These are phyloP conservation scores for Pichia cabralensis DNA, from an alignment of 805 yeast species.

Conservation along the genomic window DNA sequence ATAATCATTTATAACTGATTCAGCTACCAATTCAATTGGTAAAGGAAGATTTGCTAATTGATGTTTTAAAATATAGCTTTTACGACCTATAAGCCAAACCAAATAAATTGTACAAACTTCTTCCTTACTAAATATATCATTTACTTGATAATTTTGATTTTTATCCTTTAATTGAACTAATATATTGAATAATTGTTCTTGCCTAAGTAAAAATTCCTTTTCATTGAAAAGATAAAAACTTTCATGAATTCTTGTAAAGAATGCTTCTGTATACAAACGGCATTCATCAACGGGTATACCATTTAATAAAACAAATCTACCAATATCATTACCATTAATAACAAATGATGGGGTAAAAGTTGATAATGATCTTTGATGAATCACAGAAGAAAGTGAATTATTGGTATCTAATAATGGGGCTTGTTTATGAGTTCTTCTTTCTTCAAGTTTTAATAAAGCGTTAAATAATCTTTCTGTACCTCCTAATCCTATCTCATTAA, in stretches of 20 bases:
- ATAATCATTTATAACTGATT: constrained; percentile 15
- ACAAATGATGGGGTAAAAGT: neutral
- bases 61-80: constrained; percentile 7
- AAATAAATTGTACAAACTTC: constrained; percentile 29
- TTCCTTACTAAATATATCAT: constrained; percentile 10
- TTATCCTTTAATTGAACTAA: constrained; percentile 1
- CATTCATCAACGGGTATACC: constrained; percentile 18
- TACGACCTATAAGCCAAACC: constrained; percentile 27
- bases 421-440: constrained; percentile 5
- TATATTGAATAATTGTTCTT: constrained; percentile 23
- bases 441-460: constrained; percentile 11
- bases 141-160: neutral
- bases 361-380: neutral
- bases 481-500: constrained; percentile 12
- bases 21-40: too few relatives aligned
- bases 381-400: neutral
- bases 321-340: constrained; percentile 2
- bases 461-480: constrained; percentile 11
- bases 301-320: constrained; percentile 16
- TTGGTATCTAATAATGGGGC: constrained; percentile 1
- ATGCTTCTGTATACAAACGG: constrained; percentile 22
- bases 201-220: constrained; percentile 16
- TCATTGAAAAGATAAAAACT: constrained; percentile 28
- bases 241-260: constrained; percentile 28
- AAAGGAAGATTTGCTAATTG: neutral